A percentile compares a stretch with the other conserved stretches of the same genome.
These are phyloP conservation scores for Nicotiana attenuata DNA, from an alignment of 257 asterid species.

Conservation along the genomic window DNA sequence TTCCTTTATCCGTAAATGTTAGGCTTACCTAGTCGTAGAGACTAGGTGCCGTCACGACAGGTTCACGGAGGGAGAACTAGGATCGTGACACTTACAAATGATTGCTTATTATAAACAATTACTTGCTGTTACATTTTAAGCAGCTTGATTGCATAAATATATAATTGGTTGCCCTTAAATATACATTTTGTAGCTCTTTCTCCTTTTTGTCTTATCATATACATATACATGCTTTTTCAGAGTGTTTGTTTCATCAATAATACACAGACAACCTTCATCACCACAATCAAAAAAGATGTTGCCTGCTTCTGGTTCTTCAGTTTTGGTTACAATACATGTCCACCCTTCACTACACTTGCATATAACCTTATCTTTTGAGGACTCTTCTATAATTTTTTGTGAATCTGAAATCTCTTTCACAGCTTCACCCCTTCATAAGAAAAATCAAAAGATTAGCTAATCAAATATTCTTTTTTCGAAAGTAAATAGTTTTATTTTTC, in stretches of 20 bases:
- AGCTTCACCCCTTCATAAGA: neutral
- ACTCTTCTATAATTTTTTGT: neutral
- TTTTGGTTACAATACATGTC: slow-evolving; percentile 16
- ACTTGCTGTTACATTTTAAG: no score
- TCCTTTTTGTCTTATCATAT: neutral
- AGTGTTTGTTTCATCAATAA: slow-evolving; percentile 12
- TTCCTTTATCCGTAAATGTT: no score
- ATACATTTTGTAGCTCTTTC: neutral
- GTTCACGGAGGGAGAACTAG: no score
- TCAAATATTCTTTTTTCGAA: no score
- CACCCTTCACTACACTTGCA: slow-evolving; percentile 18
- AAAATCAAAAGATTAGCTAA: no score
- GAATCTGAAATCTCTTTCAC: neutral
- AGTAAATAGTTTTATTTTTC: neutral
- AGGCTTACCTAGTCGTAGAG: no score
- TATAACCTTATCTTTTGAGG: neutral
- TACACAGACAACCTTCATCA: slow-evolving; percentile 15
- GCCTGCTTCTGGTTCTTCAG: slow-evolving; percentile 1
- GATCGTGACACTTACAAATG: no score
- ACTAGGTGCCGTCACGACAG: no score
- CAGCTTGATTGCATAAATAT: no score
- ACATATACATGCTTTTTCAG: neutral
- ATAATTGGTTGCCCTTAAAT: neutral
- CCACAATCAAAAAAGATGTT: slow-evolving; percentile 10
- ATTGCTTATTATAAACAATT: no score